A percentile compares a stretch with the other conserved stretches of the same genome.
phyloP scores from a whole-genome alignment of 805 yeast genomes.

The Hanseniaspora hatyaiensis region DNA sequence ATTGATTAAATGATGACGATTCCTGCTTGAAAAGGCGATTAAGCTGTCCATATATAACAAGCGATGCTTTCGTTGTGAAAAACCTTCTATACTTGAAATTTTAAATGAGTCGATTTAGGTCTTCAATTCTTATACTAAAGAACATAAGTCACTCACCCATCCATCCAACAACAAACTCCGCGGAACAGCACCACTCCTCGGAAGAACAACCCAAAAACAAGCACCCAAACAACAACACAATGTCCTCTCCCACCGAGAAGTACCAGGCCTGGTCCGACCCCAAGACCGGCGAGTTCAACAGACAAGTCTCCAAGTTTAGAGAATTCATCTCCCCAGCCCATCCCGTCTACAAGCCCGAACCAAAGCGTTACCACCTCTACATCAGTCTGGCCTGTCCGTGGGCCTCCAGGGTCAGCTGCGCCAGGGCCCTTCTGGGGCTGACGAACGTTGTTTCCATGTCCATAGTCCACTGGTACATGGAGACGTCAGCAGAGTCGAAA shows the following conservation, averaged over 20 bases:
- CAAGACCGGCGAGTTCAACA: slow-evolving; percentile 31
- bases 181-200: no score
- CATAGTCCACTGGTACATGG: slow-evolving; percentile 82
- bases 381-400: slow-evolving; percentile 91
- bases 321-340: slow-evolving; percentile 50
- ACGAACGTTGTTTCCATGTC: slow-evolving; percentile 49
- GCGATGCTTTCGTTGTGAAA: no score
- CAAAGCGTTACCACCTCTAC: slow-evolving; percentile 72
- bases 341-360: slow-evolving; percentile 60
- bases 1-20: no score
- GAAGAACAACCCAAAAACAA: background rate
- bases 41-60: no score
- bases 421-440: slow-evolving; percentile 63
- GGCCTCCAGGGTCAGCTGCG: slow-evolving; percentile 76
- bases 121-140: no score
- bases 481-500: background rate
- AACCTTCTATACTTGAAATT: no score
- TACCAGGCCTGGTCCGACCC: slow-evolving; percentile 14
- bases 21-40: no score
- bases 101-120: no score
- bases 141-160: no score
- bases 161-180: no score
- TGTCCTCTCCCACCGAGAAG: background rate
- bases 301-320: slow-evolving; percentile 50
- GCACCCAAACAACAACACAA: background rate